A percentile compares a stretch with the other conserved stretches of the same genome.
phyloP scores from a whole-genome alignment of 306 rosid species.

The Inga leiocalycina region DNA sequence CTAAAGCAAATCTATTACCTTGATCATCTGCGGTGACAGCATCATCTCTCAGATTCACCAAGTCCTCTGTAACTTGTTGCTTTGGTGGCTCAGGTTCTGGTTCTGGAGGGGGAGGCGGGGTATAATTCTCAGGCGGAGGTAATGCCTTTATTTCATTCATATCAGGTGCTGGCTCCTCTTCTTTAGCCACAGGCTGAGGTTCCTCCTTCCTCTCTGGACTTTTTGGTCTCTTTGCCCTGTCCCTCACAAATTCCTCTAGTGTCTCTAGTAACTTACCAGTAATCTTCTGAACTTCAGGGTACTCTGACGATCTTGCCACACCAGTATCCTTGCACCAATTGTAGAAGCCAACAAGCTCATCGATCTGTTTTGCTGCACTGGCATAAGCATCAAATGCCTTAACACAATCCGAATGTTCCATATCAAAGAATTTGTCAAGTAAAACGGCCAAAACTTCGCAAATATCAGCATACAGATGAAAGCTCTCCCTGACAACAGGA shows the following conservation, averaged over 20 bases:
- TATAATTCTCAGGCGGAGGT: constrained; percentile 85
- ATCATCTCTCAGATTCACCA: constrained; percentile 89
- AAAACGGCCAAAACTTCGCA: constrained; percentile 90
- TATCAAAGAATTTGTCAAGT: constrained; percentile 91
- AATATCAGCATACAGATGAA: constrained; percentile 85
- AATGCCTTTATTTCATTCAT: constrained; percentile 95
- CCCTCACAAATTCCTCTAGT: constrained; percentile 94
- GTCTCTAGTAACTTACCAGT: constrained; percentile 90
- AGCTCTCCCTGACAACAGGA: constrained; percentile 86
- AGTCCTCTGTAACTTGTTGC: constrained; percentile 54
- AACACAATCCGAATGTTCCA: constrained; percentile 90
- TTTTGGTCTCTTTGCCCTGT: constrained; percentile 79
- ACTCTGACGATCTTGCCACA: constrained; percentile 87
- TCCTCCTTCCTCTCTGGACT: constrained; percentile 84
- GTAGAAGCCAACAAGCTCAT: constrained; percentile 69
- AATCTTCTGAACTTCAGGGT: constrained; percentile 89
- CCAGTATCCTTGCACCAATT: constrained; percentile 91
- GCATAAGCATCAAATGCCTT: constrained; percentile 95
- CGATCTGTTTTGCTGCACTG: constrained; percentile 93
- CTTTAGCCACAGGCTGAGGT: constrained; percentile 47
- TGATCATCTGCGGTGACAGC: constrained; percentile 76
- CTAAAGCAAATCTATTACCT: constrained; percentile 82
- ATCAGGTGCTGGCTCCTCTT: constrained; percentile 68
- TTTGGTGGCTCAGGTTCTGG: constrained; percentile 53
- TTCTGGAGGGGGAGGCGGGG: constrained; percentile 78